Conservation (phyloP, 2,329 filamentous ascomycete species). For the Parastagonospora avenae region DNA sequence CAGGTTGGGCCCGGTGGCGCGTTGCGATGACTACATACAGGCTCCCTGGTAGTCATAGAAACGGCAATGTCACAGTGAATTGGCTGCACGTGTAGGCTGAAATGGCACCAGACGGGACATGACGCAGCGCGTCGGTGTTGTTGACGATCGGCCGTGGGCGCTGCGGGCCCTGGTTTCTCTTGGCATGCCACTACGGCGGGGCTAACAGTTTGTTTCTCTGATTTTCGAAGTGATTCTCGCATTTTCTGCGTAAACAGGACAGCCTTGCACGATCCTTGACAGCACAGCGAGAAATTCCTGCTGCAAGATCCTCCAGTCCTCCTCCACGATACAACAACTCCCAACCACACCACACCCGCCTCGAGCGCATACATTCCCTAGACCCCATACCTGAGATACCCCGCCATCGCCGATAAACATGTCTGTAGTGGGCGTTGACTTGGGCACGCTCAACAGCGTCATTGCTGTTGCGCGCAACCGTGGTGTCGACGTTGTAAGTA, state of each 20-base stretch:
- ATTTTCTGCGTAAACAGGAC: conserved; percentile 4
- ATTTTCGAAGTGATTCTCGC: conserved; percentile 6
- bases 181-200: conserved; percentile 6
- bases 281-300: conserved; percentile 1
- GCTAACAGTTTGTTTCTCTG: conserved; percentile 8
- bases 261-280: neutral
- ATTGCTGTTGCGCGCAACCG: conserved; percentile 97
- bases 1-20: neutral
- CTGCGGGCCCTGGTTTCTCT: conserved; percentile 4
- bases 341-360: conserved; percentile 8
- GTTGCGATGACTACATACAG: neutral
- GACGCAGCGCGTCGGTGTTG: conserved; percentile 15
- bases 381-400: conserved; percentile 24
- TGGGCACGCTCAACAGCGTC: conserved; percentile 95
- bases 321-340: conserved; percentile 4
- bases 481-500: conserved; percentile 96
- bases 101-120: conserved; percentile 5
- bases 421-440: conserved; percentile 81
- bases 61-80: neutral
- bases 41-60: neutral
- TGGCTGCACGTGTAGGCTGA: neutral
- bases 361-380: conserved; percentile 12
- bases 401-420: conserved; percentile 52
- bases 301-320: conserved; percentile 2
- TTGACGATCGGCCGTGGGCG: conserved; percentile 1